A percentile compares a stretch with the other conserved stretches of the same genome.
These are phyloP conservation scores for Capsaspora owczarzaki DNA, from an alignment of 78 protist genomes.

Conservation along the genomic window DNA sequence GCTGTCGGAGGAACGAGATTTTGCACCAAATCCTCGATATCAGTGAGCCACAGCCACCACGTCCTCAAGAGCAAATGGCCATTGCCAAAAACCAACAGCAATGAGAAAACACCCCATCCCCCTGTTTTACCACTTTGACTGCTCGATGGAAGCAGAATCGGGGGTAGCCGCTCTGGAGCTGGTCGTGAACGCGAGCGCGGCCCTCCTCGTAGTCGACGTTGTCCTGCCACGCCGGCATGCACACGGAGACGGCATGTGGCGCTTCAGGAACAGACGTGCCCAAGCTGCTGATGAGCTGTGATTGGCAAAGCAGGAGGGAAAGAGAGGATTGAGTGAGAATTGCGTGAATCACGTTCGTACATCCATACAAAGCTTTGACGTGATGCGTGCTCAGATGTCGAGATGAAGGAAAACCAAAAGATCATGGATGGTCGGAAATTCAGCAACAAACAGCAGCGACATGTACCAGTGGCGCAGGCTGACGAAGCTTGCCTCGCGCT, in stretches of 20 bases:
- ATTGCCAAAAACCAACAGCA: too few relatives aligned
- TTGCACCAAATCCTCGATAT: too few relatives aligned
- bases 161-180: not conserved
- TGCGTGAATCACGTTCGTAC: too few relatives aligned
- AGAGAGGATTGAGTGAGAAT: too few relatives aligned
- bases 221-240: slow-evolving; percentile 14
- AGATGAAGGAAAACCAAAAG: too few relatives aligned
- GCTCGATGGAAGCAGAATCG: not conserved
- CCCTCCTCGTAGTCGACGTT: slow-evolving; percentile 16
- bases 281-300: not conserved
- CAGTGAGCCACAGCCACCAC: too few relatives aligned
- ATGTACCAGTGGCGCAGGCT: not conserved
- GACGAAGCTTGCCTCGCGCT: not conserved
- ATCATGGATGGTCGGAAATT: too few relatives aligned
- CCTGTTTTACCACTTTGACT: not conserved
- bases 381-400: too few relatives aligned
- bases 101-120: too few relatives aligned
- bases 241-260: not conserved
- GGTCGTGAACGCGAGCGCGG: not conserved
- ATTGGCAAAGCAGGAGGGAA: not conserved
- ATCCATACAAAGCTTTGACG: too few relatives aligned
- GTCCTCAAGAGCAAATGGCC: too few relatives aligned
- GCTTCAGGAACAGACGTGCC: not conserved
- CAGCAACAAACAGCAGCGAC: not conserved
- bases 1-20: too few relatives aligned